Percentiles rank a stretch among this genome's conserved stretches.
These are phyloP conservation scores for Clavaria fumosa DNA, from an alignment of 768 basidiomycete species.

Conservation along the genomic window DNA sequence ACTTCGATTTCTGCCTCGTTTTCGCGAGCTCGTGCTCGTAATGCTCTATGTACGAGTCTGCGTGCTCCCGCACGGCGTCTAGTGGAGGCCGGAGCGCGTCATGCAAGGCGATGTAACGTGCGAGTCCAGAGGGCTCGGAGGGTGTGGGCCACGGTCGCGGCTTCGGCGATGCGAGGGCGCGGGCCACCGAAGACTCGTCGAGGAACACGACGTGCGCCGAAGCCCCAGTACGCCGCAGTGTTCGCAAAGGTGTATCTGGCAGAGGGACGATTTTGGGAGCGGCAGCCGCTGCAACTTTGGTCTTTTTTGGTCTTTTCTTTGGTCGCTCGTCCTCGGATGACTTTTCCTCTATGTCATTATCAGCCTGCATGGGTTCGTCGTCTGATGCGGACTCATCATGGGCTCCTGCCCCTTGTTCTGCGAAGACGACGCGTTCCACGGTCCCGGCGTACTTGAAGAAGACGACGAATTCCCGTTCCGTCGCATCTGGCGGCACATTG, in stretches of 20 bases:
- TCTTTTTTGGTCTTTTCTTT: too few species aligned
- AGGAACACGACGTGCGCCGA: slow-evolving; percentile 60
- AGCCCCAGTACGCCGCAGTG: slow-evolving; percentile 43
- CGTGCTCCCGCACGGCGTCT: slow-evolving; percentile 57
- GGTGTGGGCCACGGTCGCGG: slow-evolving; percentile 48
- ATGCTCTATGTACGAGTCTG: slow-evolving; percentile 59
- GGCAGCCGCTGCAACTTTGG: slow-evolving; percentile 23
- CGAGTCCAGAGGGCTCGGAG: slow-evolving; percentile 46
- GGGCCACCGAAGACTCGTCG: slow-evolving; percentile 54
- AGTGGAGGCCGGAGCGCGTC: slow-evolving; percentile 60
- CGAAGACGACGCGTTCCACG: slow-evolving; percentile 58
- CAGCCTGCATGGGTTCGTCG: slow-evolving; percentile 22
- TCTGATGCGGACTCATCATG: slow-evolving; percentile 28
- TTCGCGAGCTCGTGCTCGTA: slow-evolving; percentile 63
- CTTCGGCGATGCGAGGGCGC: slow-evolving; percentile 43
- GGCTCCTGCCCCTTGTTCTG: slow-evolving; percentile 26
- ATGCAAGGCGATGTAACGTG: slow-evolving; percentile 56
- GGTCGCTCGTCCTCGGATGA: slow-evolving; percentile 19
- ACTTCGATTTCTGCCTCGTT: slow-evolving; percentile 45
- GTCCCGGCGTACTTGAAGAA: slow-evolving; percentile 71
- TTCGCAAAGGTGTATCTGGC: slow-evolving; percentile 37
- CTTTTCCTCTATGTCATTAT: slow-evolving; percentile 17
- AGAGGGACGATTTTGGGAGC: slow-evolving; percentile 46
- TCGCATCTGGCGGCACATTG: slow-evolving; percentile 80
- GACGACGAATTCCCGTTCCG: slow-evolving; percentile 59